Percentiles rank a stretch among this genome's conserved stretches.
Conservation (phyloP, 2,329 filamentous ascomycete genomes). For the Aspergillus sojae region DNA sequence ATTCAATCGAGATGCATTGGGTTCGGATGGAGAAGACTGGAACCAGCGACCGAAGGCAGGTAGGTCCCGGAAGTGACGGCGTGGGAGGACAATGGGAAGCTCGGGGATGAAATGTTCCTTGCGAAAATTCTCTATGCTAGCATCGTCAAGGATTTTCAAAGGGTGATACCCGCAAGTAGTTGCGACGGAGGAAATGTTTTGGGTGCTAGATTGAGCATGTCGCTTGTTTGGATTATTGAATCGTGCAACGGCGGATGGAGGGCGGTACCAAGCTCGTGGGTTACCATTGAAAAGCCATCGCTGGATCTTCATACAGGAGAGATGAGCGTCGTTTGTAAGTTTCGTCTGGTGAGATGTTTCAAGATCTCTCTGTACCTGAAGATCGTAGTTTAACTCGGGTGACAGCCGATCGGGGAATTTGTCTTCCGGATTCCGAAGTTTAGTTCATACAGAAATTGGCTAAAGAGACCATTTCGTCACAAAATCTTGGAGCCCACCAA, state of each 20-base stretch:
- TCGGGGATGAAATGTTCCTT: conserved; percentile 56
- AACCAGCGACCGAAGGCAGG: conserved; percentile 67
- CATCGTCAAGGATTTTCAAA: conserved; percentile 34
- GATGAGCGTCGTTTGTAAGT: neutral
- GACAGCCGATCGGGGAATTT: conserved; percentile 12
- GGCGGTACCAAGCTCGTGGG: conserved; percentile 15
- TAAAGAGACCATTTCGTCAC: neutral
- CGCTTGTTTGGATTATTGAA: neutral
- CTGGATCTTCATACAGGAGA: conserved; percentile 31
- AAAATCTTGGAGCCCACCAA: neutral
- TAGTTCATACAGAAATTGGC: neutral
- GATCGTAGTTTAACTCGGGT: neutral
- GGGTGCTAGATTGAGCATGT: conserved; percentile 5
- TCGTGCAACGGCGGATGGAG: neutral
- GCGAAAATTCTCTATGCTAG: conserved; percentile 53
- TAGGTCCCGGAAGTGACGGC: conserved; percentile 46
- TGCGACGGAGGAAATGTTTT: neutral
- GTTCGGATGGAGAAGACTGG: conserved; percentile 37
- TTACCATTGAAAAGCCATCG: conserved; percentile 25
- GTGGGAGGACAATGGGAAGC: conserved; percentile 56
- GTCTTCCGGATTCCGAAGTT: conserved; percentile 6
- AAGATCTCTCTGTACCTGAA: neutral
- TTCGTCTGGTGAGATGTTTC: neutral
- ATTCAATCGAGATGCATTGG: conserved; percentile 39
- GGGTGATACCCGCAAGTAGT: conserved; percentile 23